Evolutionary conservation across 208 protist species (phyloP).

Genomic region (Spongospora subterranea): DNA sequence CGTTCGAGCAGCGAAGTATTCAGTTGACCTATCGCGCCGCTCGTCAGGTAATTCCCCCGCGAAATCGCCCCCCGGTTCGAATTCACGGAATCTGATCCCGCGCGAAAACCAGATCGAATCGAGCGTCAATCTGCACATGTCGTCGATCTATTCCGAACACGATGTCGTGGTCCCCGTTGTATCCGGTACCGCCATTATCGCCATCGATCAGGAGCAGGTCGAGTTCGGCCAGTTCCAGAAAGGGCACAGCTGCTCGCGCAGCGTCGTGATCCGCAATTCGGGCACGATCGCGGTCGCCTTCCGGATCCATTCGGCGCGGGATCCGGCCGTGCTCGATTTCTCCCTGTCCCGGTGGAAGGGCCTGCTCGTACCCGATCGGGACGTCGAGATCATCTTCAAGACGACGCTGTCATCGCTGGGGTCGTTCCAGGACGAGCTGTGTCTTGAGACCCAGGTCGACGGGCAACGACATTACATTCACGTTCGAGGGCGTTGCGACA

Average conservation of each 20-base stretch:
- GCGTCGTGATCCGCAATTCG: slow-evolving; percentile 1
- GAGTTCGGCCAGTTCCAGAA: slow-evolving; percentile 48
- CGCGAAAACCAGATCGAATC: not conserved
- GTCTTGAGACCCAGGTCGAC: slow-evolving; percentile 44
- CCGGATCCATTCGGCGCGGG: not conserved
- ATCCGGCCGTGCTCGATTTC: not conserved
- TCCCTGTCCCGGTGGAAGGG: slow-evolving; percentile 5
- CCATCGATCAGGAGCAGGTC: not conserved
- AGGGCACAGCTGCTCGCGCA: not conserved
- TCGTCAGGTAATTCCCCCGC: too few species aligned
- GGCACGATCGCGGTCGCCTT: slow-evolving; percentile 43
- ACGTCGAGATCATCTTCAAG: slow-evolving; percentile 54
- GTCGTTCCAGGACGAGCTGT: slow-evolving; percentile 26
- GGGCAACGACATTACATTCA: slow-evolving; percentile 31
- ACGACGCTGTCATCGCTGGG: slow-evolving; percentile 1
- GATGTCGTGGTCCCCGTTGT: slow-evolving; percentile 1
- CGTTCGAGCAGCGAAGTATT: slow-evolving; percentile 37
- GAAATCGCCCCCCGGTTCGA: not conserved
- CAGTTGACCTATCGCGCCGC: not conserved
- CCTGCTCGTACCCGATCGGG: slow-evolving; percentile 21
- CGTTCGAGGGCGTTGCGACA: slow-evolving; percentile 20
- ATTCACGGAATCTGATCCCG: not conserved
- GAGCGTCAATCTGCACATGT: not conserved
- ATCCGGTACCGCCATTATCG: not conserved
- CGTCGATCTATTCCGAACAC: slow-evolving; percentile 50